Base-by-base conservation (phyloP, 106 monocot species). In the Dioscorea alata region DNA sequence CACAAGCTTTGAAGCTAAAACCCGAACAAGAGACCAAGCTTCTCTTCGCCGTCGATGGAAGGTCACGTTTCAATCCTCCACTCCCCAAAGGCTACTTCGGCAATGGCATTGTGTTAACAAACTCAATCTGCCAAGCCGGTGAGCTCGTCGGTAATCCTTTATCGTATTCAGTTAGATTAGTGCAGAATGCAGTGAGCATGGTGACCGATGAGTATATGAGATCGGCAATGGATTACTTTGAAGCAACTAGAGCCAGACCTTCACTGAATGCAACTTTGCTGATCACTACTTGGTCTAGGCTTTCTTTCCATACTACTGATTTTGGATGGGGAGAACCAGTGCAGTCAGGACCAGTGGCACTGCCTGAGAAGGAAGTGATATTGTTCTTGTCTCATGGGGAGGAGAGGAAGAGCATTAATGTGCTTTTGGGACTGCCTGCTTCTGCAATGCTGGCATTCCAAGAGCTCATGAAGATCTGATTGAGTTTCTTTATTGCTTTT, bases 311-410 rank as follows among this genome's bases (percentile, higher is more conserved):
- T 58, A 71, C 70, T 23, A 75, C 88, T 1, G 88, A 96, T 68
- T 96, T 96, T 67, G 95, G 95, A 42, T 96, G 95, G 95, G 91
- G 91, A 0, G 73, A 78, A 78, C 86, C 95, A 19, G 60, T 60
- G 17, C 79, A 78, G 75, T 80, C 88, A 0, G 91, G 95, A 24
- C 95, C 95, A 4, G 88, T 96, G 67, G 60, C 77, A 2, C 72
- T 91, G 50, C 95, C 95, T 23, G 86, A 91, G 71, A 96, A 86
- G 67, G 91, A 91, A 82, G 91, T 96, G 64, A 71, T 84, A 2
- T 71, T 91, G 68, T 96, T 96, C 67, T 66, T 91, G 34, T 81
- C 88, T 4, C 82, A 96, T 23, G 92, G 92, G 48, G 77, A 82
- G 75, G 91, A 86, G 82, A 85, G 84, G 77, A 84, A 50, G 86